These are phyloP conservation scores for Puccinia coronata DNA, from an alignment of 1,284 basidiomycete species.

Conservation along the genomic window DNA sequence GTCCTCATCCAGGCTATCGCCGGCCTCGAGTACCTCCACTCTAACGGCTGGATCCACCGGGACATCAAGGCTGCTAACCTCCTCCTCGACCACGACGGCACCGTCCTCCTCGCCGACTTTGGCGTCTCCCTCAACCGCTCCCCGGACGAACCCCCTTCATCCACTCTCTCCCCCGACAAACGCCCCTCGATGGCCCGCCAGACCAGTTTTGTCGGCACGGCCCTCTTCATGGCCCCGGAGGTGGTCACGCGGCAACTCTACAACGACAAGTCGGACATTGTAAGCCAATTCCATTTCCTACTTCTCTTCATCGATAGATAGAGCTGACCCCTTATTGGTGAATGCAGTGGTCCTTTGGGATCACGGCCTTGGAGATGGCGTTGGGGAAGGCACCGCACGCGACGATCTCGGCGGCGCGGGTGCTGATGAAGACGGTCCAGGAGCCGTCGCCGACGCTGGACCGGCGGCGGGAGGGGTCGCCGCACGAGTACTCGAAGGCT, in stretches of 20 bases:
- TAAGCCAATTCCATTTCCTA: not conserved
- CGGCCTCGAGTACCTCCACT: conserved; percentile 82
- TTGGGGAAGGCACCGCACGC: conserved; percentile 80
- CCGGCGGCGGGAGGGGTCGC: conserved; percentile 65
- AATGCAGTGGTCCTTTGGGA: conserved; percentile 32
- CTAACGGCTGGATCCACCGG: conserved; percentile 84
- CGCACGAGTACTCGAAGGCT: conserved; percentile 74
- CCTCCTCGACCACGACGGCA: conserved; percentile 67
- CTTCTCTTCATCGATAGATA: conserved; percentile 64
- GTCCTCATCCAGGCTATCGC: conserved; percentile 78
- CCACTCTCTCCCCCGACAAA: not conserved
- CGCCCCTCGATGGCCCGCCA: not conserved
- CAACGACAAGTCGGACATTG: conserved; percentile 65
- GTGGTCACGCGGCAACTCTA: conserved; percentile 80
- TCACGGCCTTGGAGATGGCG: conserved; percentile 73
- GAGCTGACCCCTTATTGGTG: not conserved
- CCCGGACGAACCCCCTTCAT: conserved; percentile 55
- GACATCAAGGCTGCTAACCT: conserved; percentile 88
- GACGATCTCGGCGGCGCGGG: conserved; percentile 71
- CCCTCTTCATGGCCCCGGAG: conserved; percentile 93
- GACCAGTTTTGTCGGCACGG: conserved; percentile 83
- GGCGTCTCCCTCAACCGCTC: conserved; percentile 74
- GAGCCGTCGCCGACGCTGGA: conserved; percentile 67
- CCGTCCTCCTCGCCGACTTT: conserved; percentile 81
- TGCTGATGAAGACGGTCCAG: conserved; percentile 68